Conservation (phyloP, 2,329 filamentous ascomycete genomes). For the Pseudogymnoascus sp. region DNA sequence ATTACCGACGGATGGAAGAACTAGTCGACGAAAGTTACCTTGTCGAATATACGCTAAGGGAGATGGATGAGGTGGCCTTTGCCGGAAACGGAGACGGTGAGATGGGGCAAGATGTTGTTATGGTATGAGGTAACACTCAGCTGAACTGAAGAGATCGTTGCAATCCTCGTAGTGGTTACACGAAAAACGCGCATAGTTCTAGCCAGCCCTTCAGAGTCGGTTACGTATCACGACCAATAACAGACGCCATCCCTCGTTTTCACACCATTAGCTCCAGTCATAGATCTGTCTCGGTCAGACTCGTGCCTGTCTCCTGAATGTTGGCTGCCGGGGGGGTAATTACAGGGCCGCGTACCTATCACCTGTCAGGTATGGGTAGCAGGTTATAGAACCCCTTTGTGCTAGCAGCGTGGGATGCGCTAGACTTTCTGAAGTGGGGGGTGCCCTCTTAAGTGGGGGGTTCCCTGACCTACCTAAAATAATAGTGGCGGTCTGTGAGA, state of each 20-base stretch:
- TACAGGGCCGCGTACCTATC: background rate
- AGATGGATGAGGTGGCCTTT: conserved; percentile 64
- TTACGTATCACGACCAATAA: background rate
- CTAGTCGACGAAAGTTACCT: conserved; percentile 90
- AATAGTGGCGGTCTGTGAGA: background rate
- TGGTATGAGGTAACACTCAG: conserved; percentile 10
- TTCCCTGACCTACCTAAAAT: background rate
- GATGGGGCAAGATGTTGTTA: conserved; percentile 5
- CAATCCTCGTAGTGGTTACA: background rate
- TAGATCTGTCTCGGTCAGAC: background rate
- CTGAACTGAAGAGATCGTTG: background rate
- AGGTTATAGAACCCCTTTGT: background rate
- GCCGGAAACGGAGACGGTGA: conserved; percentile 18
- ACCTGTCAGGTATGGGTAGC: background rate
- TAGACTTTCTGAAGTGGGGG: background rate
- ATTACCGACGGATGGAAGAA: conserved; percentile 85
- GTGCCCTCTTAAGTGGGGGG: background rate
- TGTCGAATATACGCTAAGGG: conserved; percentile 83
- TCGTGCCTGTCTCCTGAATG: background rate
- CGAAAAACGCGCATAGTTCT: background rate
- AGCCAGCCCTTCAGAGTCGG: background rate
- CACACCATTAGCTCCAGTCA: background rate
- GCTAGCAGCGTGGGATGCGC: background rate
- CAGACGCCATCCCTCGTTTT: background rate
- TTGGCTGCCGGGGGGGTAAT: background rate